phyloP scores from a whole-genome alignment of 1,139 yeast genomes.

The Kodamaea sp. region DNA sequence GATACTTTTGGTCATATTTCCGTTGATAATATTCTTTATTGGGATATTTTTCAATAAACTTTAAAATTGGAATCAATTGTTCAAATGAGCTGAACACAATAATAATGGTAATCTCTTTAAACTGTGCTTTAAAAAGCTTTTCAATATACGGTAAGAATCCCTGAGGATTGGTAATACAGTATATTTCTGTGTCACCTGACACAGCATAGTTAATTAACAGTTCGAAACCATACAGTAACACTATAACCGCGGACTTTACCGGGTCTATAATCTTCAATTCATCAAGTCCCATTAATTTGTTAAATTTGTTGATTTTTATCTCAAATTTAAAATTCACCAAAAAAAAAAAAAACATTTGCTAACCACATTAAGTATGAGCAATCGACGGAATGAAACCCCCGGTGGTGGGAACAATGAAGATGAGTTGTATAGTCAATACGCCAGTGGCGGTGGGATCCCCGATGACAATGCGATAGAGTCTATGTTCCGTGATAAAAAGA shows the following conservation, averaged over 20 bases:
- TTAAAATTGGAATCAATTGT: conserved; percentile 14
- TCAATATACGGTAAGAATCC: conserved; percentile 20
- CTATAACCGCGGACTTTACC: background rate
- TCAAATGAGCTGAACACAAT: conserved; percentile 14
- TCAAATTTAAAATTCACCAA: too few species aligned
- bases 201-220: conserved; percentile 7
- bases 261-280: background rate
- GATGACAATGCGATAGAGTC: conserved; percentile 37
- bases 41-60: conserved; percentile 10
- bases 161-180: conserved; percentile 20
- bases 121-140: conserved; percentile 11
- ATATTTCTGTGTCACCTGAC: conserved; percentile 16
- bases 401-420: too few species aligned
- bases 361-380: too few species aligned
- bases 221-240: background rate
- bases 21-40: conserved; percentile 2
- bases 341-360: too few species aligned
- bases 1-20: conserved; percentile 5
- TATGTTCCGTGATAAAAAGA: conserved; percentile 37
- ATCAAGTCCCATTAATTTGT: too few species aligned
- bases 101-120: conserved; percentile 12
- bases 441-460: conserved; percentile 15
- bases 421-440: too few species aligned
- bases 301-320: too few species aligned
- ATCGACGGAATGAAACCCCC: too few species aligned